Evolutionary conservation across 2,329 filamentous ascomycete genomes (phyloP), one percentile per base, ranked within the genome.

Genomic region (Huntiella abstrusa): DNA sequence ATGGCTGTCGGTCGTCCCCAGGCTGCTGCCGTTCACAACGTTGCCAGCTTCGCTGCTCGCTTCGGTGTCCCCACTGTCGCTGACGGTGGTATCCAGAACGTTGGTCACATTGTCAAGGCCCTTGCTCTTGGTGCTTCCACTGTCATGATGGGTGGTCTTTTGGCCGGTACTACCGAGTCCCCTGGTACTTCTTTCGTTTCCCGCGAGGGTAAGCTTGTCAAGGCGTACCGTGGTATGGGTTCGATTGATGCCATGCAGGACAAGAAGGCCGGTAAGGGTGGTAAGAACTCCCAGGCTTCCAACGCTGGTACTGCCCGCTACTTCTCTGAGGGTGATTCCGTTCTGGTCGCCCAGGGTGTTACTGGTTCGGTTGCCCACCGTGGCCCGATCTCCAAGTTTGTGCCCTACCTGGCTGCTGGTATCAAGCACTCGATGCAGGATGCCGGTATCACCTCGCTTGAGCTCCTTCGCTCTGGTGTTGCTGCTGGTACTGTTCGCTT

Each of bases 191-290:
- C 92, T 54, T 96, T 93, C 59, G 85, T 98, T 55, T 93, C 84
- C 58, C 81, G 83, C 51, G 88, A 96, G 65, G 91, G 91, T 53
- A 92, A 96, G 73, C 79, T 98, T 46, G 88, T 98, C 64, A 98
- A 98, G 74, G 87, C 91, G 36, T 98, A 98, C 73, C 83, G 91
- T 64, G 91, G 91, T 51, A 98, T 98, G 91, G 91, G 91, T 54
- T 87, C 80, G 64, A 98, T 98, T 60, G 91, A 95, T 58, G 91
- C 91, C 54, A 98, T 98, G 91, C 87, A 96, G 67, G 88, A 96
- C 67, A 94, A 91, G 76, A 94, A 94, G 72, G 86, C 87, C 8
- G 85, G 83, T 47, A 71, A 64, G 50, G 81, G 80, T 54, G 67
- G 69, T 57, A 82, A 77, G 62, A 75, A 86, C 59, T 75, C 70